phyloP scores from a whole-genome alignment of 345 rosid genomes.

The Hevea brasiliensis region DNA sequence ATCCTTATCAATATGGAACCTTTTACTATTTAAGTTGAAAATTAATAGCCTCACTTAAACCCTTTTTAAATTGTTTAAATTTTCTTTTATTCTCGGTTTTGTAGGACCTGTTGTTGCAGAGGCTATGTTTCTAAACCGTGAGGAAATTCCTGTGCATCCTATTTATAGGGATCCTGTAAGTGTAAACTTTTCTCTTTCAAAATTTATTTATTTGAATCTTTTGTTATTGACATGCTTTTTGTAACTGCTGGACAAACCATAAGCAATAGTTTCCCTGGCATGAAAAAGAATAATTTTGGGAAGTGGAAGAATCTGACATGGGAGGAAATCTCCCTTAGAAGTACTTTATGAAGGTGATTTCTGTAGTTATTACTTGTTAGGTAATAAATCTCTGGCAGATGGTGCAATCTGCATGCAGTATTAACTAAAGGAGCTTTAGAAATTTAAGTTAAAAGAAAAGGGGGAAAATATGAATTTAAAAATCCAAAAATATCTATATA shows the following conservation, averaged over 20 bases:
- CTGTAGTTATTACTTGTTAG: neutral
- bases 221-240: neutral
- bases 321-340: neutral
- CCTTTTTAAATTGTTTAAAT: neutral
- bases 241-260: neutral
- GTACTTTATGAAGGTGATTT: neutral
- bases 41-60: neutral
- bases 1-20: neutral
- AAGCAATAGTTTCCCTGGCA: neutral
- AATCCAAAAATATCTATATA: neutral
- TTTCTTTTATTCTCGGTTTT: conserved; percentile 16
- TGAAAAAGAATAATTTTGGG: neutral
- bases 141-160: conserved; percentile 81
- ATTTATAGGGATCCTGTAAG: conserved; percentile 91
- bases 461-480: neutral
- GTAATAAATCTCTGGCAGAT: neutral
- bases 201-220: neutral
- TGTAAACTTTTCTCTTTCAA: neutral
- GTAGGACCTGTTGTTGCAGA: conserved; percentile 95
- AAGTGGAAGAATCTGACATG: neutral
- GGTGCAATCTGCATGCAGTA: neutral
- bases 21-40: neutral
- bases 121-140: conserved; percentile 91
- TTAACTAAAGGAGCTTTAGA: neutral
- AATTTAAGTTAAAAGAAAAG: neutral